phyloP scores from a whole-genome alignment of 306 rosid species.

The Elaeagnus macrophylla region DNA sequence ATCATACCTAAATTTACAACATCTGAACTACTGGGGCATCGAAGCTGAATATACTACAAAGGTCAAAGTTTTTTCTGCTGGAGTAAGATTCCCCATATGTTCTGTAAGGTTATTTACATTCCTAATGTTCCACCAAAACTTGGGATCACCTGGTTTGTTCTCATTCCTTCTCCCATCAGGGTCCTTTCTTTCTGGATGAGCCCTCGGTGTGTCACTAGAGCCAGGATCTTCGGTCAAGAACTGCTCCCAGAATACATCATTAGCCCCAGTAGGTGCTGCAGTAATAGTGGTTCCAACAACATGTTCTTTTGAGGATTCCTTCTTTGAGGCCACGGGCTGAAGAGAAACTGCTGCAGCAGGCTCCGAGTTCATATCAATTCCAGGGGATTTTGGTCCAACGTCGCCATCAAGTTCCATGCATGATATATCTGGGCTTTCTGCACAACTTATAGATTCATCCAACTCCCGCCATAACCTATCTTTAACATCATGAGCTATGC shows the following conservation, averaged over 20 bases:
- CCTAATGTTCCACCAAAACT: slow-evolving; percentile 55
- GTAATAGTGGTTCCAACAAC: slow-evolving; percentile 18
- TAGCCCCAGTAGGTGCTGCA: slow-evolving; percentile 34
- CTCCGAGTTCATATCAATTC: slow-evolving; percentile 53
- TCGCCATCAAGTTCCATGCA: slow-evolving; percentile 37
- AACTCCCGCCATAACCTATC: slow-evolving; percentile 38
- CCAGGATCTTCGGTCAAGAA: slow-evolving; percentile 86
- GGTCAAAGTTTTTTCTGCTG: slow-evolving; percentile 37
- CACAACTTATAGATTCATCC: slow-evolving; percentile 41
- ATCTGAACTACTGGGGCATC: slow-evolving; percentile 30
- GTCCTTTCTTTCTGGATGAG: slow-evolving; percentile 50
- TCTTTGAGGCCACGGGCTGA: slow-evolving; percentile 23
- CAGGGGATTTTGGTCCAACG: slow-evolving; percentile 37
- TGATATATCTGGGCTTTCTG: slow-evolving; percentile 39
- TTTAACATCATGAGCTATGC: slow-evolving; percentile 26
- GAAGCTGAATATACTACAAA: slow-evolving; percentile 21
- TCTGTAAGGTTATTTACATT: slow-evolving; percentile 57
- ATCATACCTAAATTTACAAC: slow-evolving; percentile 36
- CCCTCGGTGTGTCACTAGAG: slow-evolving; percentile 53
- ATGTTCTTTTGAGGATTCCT: slow-evolving; percentile 31
- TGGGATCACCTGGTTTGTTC: slow-evolving; percentile 38
- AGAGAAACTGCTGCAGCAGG: slow-evolving; percentile 32
- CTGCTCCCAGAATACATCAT: slow-evolving; percentile 74
- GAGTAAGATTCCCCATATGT: slow-evolving; percentile 64
- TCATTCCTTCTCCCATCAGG: slow-evolving; percentile 34